These are phyloP conservation scores for Symbiotaphrina buchneri DNA, from an alignment of 495 filamentous ascomycete genomes.

Conservation along the genomic window DNA sequence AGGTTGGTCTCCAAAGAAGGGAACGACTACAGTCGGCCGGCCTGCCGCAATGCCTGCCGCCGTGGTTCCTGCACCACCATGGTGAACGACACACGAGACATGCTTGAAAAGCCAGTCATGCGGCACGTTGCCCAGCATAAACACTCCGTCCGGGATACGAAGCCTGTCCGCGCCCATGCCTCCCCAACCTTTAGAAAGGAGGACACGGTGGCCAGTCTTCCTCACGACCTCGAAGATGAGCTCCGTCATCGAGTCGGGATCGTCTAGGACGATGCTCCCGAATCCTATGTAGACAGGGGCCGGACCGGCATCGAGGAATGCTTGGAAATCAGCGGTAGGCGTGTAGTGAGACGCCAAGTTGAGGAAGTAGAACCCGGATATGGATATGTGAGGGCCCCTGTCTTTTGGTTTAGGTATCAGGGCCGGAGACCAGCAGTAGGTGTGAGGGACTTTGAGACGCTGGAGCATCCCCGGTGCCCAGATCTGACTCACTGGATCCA, in stretches of 20 bases:
- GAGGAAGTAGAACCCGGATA: conserved; percentile 58
- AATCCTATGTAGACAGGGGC: conserved; percentile 67
- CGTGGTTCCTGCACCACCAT: conserved; percentile 66
- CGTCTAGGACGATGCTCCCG: conserved; percentile 60
- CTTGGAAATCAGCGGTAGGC: conserved; percentile 34
- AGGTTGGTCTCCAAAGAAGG: conserved; percentile 72
- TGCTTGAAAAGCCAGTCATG: conserved; percentile 68
- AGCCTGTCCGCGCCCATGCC: conserved; percentile 40
- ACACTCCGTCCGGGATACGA: conserved; percentile 39
- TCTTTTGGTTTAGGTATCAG: conserved; percentile 62
- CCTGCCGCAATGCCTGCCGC: conserved; percentile 48
- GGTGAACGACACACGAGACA: conserved; percentile 59
- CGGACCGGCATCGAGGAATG: conserved; percentile 41
- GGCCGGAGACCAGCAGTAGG: conserved; percentile 63
- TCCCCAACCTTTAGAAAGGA: conserved; percentile 73
- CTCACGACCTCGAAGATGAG: conserved; percentile 47
- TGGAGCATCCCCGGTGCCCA: conserved; percentile 42
- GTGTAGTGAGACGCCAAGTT: conserved; percentile 37
- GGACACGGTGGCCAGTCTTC: conserved; percentile 39
- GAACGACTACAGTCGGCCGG: conserved; percentile 52
- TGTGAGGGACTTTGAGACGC: conserved; percentile 44
- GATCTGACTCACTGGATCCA: conserved; percentile 42
- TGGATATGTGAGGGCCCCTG: conserved; percentile 47
- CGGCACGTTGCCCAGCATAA: conserved; percentile 55
- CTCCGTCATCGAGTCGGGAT: conserved; percentile 41